Evolutionary conservation across 140 eudicot genomes (phyloP), one percentile per base, ranked within the genome.

Genomic region (Stevia rebaudiana): DNA sequence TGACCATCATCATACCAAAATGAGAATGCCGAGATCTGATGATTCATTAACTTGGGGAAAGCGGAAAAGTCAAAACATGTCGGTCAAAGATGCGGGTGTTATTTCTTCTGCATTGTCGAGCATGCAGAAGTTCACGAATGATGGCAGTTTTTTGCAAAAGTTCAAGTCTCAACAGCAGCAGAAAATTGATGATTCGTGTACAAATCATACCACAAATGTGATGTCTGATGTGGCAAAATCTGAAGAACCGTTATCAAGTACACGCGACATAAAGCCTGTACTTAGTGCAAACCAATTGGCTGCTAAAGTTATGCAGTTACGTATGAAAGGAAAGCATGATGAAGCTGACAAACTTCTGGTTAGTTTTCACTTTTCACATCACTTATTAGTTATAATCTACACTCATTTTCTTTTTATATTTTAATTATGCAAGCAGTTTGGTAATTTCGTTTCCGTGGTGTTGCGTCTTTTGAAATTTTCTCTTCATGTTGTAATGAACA

Each of bases 31-130:
- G 6, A 81, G 71, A 70, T 68, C 57, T 75, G 83, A 79, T 16
- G 89, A 83, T 74, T 87, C 96, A 24, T 65, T 92, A 49, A 84
- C 96, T 4, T 87, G 98, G 96, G 89, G 96, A 11, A 89, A 81
- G 70, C 80, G 73, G 39, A 87, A 74, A 76, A 70, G 57, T 66
- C 81, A 70, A 39, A 70, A 68, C 42, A 54, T 82, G 83, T 81
- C 88, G 1, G 35, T 17, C 17, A 81, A 73, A 67, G 95, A 92
- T 60, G 68, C 78, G 23, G 80, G 71, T 43, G 81, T 90, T 42
- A 75, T 91, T 51, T 82, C 98, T 70, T 81, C 84, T 36, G 88
- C 98, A 16, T 19, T 91, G 57, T 75, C 96, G 51, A 81, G 86
- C 78, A 31, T 91, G 61, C 90, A 91, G 42, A 87, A 84, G 74